Conservation (phyloP, 1,139 yeast species). For the Pichia sp. region DNA sequence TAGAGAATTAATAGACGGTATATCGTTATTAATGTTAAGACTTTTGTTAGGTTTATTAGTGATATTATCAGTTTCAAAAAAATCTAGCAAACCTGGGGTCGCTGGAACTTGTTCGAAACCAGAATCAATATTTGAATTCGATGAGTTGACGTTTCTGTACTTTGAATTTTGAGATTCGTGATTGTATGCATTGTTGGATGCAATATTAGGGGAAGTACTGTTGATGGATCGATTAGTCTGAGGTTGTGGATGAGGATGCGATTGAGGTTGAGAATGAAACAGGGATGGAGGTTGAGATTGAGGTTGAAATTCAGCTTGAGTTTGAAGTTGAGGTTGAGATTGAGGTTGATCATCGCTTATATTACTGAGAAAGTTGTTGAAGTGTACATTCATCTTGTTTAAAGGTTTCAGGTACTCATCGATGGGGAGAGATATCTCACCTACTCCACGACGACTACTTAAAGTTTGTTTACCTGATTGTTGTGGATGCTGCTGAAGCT, state of each 20-base stretch:
- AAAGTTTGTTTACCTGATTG: background rate
- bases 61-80: conserved; percentile 24
- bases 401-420: conserved; percentile 36
- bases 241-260: too few species aligned
- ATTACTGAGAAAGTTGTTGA: conserved; percentile 24
- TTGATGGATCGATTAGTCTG: too few species aligned
- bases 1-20: background rate
- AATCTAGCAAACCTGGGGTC: conserved; percentile 34
- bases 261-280: too few species aligned
- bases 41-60: conserved; percentile 1
- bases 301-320: too few species aligned
- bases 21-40: background rate
- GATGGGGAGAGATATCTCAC: conserved; percentile 39
- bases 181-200: conserved; percentile 1
- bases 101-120: too few species aligned
- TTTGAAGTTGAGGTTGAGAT: background rate
- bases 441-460: conserved; percentile 28
- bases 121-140: too few species aligned
- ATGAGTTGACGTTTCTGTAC: too few species aligned
- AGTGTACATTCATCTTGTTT: conserved; percentile 29
- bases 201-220: background rate
- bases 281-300: too few species aligned
- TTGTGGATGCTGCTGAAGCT: background rate
- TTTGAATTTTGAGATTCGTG: too few species aligned
- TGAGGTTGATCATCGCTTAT: conserved; percentile 13